phyloP scores from a whole-genome alignment of 2,329 filamentous ascomycete species.

The Ambrosiella xylebori region DNA sequence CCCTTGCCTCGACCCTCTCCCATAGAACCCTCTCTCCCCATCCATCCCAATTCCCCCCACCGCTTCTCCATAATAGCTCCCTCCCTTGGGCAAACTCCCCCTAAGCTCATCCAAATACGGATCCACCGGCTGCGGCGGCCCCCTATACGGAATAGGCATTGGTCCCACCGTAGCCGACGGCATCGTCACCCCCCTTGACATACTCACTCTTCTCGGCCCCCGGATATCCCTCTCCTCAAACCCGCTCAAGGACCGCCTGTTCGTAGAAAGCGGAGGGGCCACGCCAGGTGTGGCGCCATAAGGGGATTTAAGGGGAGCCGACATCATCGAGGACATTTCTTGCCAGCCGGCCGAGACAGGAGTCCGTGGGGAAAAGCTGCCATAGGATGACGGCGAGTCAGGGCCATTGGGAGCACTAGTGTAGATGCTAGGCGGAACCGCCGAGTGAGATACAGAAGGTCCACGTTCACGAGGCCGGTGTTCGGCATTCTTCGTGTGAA shows the following conservation, averaged over 20 bases:
- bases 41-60: constrained; percentile 1
- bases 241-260: not conserved
- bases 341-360: not conserved
- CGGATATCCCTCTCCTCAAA: constrained; percentile 1
- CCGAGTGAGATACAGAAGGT: not conserved
- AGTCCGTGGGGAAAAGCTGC: constrained; percentile 10
- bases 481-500: not conserved
- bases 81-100: not conserved
- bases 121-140: not conserved
- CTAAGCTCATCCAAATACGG: not conserved
- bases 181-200: constrained; percentile 4
- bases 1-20: not conserved
- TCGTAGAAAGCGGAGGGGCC: not conserved
- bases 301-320: not conserved
- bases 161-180: not conserved
- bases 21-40: not conserved
- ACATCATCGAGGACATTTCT: not conserved
- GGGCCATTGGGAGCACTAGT: not conserved
- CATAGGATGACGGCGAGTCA: constrained; percentile 4
- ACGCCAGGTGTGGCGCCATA: not conserved
- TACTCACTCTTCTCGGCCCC: constrained; percentile 7
- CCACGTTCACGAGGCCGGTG: not conserved
- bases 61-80: not conserved
- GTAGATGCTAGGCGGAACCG: not conserved
- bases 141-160: constrained; percentile 1